A percentile compares a stretch with the other conserved stretches of the same genome.
Conservation (phyloP, 805 yeast species). For the Candida pseudofarinosa region DNA sequence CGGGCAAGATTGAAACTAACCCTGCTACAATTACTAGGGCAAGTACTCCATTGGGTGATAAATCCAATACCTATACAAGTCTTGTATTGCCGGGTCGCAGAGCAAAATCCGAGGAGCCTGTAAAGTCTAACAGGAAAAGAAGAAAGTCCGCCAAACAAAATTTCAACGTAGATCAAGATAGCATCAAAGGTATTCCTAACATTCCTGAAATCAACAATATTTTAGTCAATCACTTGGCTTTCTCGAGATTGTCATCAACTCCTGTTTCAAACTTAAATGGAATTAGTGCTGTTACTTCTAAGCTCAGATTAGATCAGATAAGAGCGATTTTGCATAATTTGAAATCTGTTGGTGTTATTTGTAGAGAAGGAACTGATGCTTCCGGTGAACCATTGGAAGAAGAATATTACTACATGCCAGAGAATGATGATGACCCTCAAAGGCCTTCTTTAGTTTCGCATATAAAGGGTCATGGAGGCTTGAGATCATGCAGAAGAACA, state of each 20-base stretch:
- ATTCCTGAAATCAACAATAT: constrained; percentile 57
- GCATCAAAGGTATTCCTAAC: constrained; percentile 18
- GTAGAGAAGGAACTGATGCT: constrained; percentile 90
- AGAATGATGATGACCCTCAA: constrained; percentile 67
- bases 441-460: constrained; percentile 70
- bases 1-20: neutral
- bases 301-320: constrained; percentile 41
- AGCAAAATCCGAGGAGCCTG: constrained; percentile 35
- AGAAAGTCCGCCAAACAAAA: constrained; percentile 11
- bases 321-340: constrained; percentile 42
- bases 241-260: constrained; percentile 80
- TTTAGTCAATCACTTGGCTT: constrained; percentile 81
- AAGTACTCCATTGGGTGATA: constrained; percentile 19
- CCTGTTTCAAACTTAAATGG: constrained; percentile 70
- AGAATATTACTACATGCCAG: constrained; percentile 88
- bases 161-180: constrained; percentile 16
- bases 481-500: constrained; percentile 86
- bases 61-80: constrained; percentile 19
- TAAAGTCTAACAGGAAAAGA: constrained; percentile 13
- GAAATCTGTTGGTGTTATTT: constrained; percentile 78
- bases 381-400: constrained; percentile 93
- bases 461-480: constrained; percentile 72
- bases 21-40: neutral
- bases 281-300: constrained; percentile 54
- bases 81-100: constrained; percentile 19